These are phyloP conservation scores for Meyerozyma sp. DNA, from an alignment of 1,139 yeast genomes.

Conservation along the genomic window DNA sequence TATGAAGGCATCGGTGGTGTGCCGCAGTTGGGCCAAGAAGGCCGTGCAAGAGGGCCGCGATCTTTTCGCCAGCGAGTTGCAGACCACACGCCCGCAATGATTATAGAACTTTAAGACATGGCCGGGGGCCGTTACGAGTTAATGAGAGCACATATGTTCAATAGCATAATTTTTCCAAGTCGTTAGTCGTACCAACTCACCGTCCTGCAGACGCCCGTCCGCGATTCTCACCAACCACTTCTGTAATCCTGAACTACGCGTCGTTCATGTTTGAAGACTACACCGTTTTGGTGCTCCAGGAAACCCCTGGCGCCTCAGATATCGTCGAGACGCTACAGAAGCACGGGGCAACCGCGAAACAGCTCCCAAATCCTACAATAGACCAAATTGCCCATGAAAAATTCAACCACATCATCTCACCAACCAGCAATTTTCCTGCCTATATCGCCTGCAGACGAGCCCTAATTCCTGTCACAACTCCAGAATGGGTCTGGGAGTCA, in stretches of 20 bases:
- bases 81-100: background rate
- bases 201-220: background rate
- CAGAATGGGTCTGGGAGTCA: slow-evolving; percentile 59
- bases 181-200: background rate
- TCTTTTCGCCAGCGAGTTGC: background rate
- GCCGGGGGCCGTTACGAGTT: slow-evolving; percentile 1
- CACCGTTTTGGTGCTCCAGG: background rate
- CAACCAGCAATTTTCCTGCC: slow-evolving; percentile 1
- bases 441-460: slow-evolving; percentile 9
- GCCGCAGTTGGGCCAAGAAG: slow-evolving; percentile 88
- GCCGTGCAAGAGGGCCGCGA: slow-evolving; percentile 16
- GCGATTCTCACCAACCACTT: background rate
- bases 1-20: slow-evolving; percentile 84
- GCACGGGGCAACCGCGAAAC: background rate
- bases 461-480: slow-evolving; percentile 66
- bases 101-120: background rate
- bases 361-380: background rate
- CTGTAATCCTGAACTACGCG: background rate
- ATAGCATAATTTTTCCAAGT: background rate
- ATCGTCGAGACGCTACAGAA: background rate
- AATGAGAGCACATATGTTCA: background rate
- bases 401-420: slow-evolving; percentile 7
- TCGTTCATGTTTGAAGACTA: background rate
- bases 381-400: background rate
- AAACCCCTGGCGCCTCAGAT: background rate